Conservation (phyloP, 257 asterid species). For the Forsythia viridissima region DNA sequence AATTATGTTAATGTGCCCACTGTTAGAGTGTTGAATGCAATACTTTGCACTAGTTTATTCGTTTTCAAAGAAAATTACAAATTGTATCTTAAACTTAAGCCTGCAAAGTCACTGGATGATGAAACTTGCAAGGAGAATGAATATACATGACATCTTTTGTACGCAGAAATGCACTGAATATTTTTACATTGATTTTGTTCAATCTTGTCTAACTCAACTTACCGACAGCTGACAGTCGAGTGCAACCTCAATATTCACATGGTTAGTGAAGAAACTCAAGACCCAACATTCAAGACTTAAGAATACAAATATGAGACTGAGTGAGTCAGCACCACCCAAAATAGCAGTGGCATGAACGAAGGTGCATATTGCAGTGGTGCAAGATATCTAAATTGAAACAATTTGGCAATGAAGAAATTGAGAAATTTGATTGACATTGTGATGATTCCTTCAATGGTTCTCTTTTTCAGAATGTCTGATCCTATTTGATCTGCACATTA, state of each 20-base stretch:
- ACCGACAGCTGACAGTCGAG: neutral
- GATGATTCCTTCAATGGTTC: neutral
- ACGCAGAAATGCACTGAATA: too few species aligned
- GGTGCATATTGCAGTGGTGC: constrained; percentile 14
- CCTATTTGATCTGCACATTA: neutral
- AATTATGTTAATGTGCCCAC: too few species aligned
- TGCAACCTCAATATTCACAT: neutral
- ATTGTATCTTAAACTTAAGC: too few species aligned
- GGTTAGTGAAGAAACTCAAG: neutral
- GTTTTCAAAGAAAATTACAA: too few species aligned
- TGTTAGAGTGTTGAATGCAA: too few species aligned
- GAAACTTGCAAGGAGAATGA: too few species aligned
- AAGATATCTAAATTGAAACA: constrained; percentile 16
- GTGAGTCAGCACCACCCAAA: constrained; percentile 23
- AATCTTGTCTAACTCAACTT: neutral
- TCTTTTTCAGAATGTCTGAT: neutral
- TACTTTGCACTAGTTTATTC: too few species aligned
- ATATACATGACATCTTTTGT: too few species aligned
- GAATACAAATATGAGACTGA: constrained; percentile 16
- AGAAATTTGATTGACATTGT: constrained; percentile 20
- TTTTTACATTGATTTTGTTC: neutral
- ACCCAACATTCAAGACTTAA: neutral
- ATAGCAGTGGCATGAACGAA: constrained; percentile 17
- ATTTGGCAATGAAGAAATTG: constrained; percentile 26
- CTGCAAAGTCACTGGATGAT: too few species aligned